Evolutionary conservation across 176 grass and related monocot species (phyloP).

Genomic region (Juncus effusus): DNA sequence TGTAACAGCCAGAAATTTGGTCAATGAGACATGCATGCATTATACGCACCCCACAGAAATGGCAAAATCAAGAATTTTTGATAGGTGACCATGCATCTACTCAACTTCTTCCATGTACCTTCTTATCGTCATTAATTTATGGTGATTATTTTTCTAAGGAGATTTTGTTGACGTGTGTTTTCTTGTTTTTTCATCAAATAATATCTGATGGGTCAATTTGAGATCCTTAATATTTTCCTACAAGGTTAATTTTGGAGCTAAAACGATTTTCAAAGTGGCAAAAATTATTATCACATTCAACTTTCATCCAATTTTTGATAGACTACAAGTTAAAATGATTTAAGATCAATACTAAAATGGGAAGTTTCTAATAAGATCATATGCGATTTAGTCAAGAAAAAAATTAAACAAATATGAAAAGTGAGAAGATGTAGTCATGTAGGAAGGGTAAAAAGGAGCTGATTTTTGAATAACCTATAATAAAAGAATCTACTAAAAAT

Average conservation of each 20-base stretch:
- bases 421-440: too few species aligned
- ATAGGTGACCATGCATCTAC: conserved; percentile 19
- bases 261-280: too few species aligned
- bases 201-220: neutral
- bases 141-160: neutral
- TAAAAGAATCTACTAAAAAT: too few species aligned
- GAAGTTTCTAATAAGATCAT: too few species aligned
- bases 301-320: too few species aligned
- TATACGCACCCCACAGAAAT: conserved; percentile 9
- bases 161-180: neutral
- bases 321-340: too few species aligned
- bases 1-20: neutral
- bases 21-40: neutral
- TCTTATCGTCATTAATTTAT: neutral
- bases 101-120: neutral
- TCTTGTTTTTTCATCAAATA: neutral
- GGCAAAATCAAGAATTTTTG: neutral
- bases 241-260: neutral
- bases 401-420: too few species aligned
- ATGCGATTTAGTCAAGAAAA: too few species aligned
- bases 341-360: too few species aligned
- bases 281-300: too few species aligned
- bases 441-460: too few species aligned
- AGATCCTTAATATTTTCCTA: neutral
- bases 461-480: too few species aligned